Evolutionary conservation across 139 green algal genomes (phyloP).

Genomic region (Picochlorum sp.): DNA sequence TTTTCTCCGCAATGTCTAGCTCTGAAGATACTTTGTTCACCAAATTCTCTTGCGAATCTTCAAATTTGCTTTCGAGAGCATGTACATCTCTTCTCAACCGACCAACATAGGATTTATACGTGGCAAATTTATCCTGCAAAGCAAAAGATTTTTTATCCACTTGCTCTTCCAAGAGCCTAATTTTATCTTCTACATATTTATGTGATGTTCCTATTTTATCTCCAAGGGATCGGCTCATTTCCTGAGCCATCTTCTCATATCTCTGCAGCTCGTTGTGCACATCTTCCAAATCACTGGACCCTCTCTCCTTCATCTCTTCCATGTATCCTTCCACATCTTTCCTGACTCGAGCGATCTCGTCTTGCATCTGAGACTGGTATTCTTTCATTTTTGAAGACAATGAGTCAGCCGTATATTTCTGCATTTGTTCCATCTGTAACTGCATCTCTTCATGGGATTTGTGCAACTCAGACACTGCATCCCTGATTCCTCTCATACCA

Average conservation of each 20-base stretch:
- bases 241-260: too few species aligned
- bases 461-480: neutral
- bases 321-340: neutral
- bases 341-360: neutral
- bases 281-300: neutral
- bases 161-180: neutral
- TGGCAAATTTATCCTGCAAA: neutral
- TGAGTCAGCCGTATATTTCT: too few species aligned
- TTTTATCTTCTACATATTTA: neutral
- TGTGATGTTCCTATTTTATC: too few species aligned
- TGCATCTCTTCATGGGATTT: neutral
- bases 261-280: too few species aligned
- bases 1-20: neutral
- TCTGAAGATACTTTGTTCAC: neutral
- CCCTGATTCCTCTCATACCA: neutral
- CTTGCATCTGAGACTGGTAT: neutral
- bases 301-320: neutral
- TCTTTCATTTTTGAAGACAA: neutral
- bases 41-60: neutral
- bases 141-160: neutral
- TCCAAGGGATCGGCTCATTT: too few species aligned
- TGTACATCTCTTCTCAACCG: conserved; percentile 12
- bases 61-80: neutral
- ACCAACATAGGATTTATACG: conserved; percentile 18
- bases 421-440: neutral